A percentile compares a stretch with the other conserved stretches of the same genome.
These are phyloP conservation scores for Heliocybe sulcata DNA, from an alignment of 1,284 basidiomycete species.

Conservation along the genomic window DNA sequence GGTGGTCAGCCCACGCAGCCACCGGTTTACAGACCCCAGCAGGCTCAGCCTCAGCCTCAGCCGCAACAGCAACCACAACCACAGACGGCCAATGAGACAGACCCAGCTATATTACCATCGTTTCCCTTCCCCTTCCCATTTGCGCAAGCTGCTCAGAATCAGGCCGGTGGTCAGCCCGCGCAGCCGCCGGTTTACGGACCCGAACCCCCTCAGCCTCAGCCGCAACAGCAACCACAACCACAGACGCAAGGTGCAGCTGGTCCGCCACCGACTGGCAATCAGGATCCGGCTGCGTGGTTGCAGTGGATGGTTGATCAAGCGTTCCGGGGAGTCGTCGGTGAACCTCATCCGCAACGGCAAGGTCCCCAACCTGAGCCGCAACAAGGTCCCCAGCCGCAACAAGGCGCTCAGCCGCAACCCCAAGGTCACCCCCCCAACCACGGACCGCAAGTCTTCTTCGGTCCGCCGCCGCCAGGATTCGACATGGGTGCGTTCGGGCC, in stretches of 20 bases:
- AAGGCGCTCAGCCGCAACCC: neutral
- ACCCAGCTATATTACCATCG: too few relatives aligned
- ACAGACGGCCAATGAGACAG: too few relatives aligned
- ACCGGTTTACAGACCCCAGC: too few relatives aligned
- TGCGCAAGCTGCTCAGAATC: too few relatives aligned
- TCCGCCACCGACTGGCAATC: neutral
- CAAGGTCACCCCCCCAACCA: neutral
- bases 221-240: neutral
- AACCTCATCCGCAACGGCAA: neutral
- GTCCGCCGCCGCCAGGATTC: neutral
- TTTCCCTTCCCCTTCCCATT: too few relatives aligned
- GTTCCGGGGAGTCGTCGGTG: neutral
- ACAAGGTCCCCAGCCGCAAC: neutral
- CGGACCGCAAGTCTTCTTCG: neutral
- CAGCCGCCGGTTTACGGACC: neutral
- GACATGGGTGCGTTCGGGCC: neutral
- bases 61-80: too few relatives aligned
- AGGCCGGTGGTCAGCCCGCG: too few relatives aligned
- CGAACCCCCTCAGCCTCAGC: neutral
- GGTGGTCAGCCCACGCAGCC: too few relatives aligned
- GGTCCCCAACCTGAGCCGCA: neutral
- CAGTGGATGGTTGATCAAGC: neutral
- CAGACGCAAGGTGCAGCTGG: neutral
- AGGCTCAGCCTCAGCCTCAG: too few relatives aligned
- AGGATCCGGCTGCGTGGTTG: neutral